Evolutionary conservation across 352 stramenopile genomes (phyloP).

Genomic region (Albugo laibachii): DNA sequence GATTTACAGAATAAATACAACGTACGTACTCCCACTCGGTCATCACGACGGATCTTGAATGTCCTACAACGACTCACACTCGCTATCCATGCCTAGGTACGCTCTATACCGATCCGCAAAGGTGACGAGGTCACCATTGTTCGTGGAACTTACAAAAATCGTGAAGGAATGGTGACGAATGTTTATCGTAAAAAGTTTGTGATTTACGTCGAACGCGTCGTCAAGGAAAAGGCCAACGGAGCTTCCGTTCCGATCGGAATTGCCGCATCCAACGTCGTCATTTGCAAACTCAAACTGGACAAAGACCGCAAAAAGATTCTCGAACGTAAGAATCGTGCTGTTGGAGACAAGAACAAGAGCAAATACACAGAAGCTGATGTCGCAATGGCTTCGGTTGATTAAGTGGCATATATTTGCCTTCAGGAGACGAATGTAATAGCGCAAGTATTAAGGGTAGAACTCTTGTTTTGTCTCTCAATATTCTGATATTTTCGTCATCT

Average conservation of each 20-base stretch:
- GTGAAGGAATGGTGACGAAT: slow-evolving; percentile 95
- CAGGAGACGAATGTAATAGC: neutral
- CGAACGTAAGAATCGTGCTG: slow-evolving; percentile 92
- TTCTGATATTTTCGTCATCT: slow-evolving; percentile 22
- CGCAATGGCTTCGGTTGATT: slow-evolving; percentile 78
- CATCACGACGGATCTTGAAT: neutral
- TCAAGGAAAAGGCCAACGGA: slow-evolving; percentile 97
- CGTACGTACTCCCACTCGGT: slow-evolving; percentile 71
- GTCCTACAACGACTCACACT: neutral
- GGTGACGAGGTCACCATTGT: slow-evolving; percentile 98
- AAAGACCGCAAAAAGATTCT: slow-evolving; percentile 99
- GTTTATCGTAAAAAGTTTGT: slow-evolving; percentile 99
- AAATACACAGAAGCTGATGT: slow-evolving; percentile 82
- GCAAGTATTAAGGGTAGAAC: neutral
- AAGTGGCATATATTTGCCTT: slow-evolving; percentile 13
- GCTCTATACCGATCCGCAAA: slow-evolving; percentile 96
- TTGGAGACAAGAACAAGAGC: slow-evolving; percentile 61
- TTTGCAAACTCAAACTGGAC: slow-evolving; percentile 99
- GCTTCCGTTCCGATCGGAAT: slow-evolving; percentile 92
- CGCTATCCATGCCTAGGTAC: slow-evolving; percentile 43
- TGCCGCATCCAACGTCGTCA: slow-evolving; percentile 95
- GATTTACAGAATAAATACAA: slow-evolving; percentile 99
- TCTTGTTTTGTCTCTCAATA: too few species aligned
- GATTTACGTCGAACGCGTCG: slow-evolving; percentile 97
- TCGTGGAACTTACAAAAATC: slow-evolving; percentile 93